Evolutionary conservation across 1,284 basidiomycete species (phyloP).

Genomic region (Tilletia horrida): DNA sequence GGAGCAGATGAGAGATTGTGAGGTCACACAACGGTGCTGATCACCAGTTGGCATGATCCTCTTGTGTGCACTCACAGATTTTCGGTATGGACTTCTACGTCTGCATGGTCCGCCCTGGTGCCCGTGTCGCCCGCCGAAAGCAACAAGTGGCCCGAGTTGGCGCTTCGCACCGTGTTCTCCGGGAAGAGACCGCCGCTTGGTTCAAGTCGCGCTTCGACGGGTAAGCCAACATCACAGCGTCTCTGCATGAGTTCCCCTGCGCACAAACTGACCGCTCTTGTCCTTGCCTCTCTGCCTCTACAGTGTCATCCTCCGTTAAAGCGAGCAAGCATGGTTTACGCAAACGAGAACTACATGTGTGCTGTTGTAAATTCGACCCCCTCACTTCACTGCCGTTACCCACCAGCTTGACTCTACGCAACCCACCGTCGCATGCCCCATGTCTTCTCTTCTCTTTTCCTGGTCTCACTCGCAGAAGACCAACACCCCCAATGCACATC

Average conservation of each 20-base stretch:
- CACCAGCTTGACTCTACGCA: background rate
- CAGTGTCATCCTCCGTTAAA: conserved; percentile 18
- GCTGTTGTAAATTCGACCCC: background rate
- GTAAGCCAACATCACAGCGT: background rate
- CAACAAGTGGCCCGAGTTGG: conserved; percentile 83
- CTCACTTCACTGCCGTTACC: background rate
- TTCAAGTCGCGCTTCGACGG: conserved; percentile 79
- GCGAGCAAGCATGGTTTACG: background rate
- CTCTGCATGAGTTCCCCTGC: background rate
- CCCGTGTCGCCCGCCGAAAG: conserved; percentile 86
- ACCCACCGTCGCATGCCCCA: conserved; percentile 5
- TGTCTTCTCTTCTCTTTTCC: conserved; percentile 7
- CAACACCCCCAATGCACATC: conserved; percentile 4
- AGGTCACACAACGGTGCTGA: background rate
- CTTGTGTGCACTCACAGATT: conserved; percentile 25
- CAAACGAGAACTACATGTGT: conserved; percentile 1
- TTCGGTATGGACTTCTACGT: conserved; percentile 55
- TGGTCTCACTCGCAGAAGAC: background rate
- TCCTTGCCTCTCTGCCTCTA: background rate
- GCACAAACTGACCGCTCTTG: background rate
- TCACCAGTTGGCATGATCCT: background rate
- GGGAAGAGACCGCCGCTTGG: conserved; percentile 76
- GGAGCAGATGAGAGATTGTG: too few relatives aligned
- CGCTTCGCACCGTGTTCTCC: conserved; percentile 67
- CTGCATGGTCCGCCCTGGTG: conserved; percentile 93